Base-by-base conservation (phyloP, 2,329 filamentous ascomycete species). In the Podosphaera fusca region DNA sequence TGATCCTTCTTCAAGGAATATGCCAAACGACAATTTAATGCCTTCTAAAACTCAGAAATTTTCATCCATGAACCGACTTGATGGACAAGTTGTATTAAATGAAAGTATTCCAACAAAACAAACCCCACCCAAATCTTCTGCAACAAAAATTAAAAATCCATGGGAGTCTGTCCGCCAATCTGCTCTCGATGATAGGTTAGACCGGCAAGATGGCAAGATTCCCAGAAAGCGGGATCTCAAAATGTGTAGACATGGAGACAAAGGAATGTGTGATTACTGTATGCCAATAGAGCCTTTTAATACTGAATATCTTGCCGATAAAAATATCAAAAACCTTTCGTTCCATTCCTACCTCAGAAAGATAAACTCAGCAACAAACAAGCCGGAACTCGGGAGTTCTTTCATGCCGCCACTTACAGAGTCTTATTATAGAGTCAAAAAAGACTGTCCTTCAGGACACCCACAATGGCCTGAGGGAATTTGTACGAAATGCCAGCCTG, bases 261-360 rank as follows among this genome's bases (percentile, higher is more conserved):
- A 95, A 71, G 92, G 92, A 68, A 98, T 98, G 92, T 98, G 92
- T 70, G 92, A 98, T 71, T 94, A 95, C 71, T 98, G 92, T 72
- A 94, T 94, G 80, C 94, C 94, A 0, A 72, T 96, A 55, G 92
- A 98, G 66, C 92, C 92, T 0, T 98, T 94, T 70, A 83, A 94
- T 66, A 70, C 84, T n/a, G 81, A 81, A 57, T 95, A 95, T 65
- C 77, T 98, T 21, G 79, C 80, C 35, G 90, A 98, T 64, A 94
- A 90, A 75, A 95, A 95, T 76, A 95, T 98, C 76, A 98, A 98
- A 70, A 94, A 98, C 70, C 76, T 92, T 34, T 96, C 92, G 0
- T 95, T 96, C 71, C 92, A 98, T 70, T 85, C 89, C 3, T 83
- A 96, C 68, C 76, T 98, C 51, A 82, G 89, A 62, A 98, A 98